Conservation (phyloP, 257 asterid species). For the Solanum etuberosum region DNA sequence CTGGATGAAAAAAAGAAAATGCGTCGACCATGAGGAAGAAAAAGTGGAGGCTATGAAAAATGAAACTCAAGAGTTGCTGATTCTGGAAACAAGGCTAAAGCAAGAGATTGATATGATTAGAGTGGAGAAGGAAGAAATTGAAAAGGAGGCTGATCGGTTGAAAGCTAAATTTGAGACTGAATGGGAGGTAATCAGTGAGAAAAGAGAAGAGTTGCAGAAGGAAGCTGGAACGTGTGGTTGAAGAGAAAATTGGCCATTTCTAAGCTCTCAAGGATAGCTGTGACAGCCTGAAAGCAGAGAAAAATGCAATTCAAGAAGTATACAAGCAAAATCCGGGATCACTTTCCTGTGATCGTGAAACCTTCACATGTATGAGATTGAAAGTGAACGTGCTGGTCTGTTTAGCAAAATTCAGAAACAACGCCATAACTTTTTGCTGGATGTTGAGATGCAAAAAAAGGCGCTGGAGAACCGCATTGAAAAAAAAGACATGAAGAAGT, state of each 20-base stretch:
- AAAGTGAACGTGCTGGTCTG: conserved; percentile 53
- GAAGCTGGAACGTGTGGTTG: conserved; percentile 68
- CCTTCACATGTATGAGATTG: conserved; percentile 51
- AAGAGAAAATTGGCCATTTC: conserved; percentile 59
- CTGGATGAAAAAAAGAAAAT: conserved; percentile 46
- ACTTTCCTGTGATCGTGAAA: conserved; percentile 66
- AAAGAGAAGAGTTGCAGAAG: conserved; percentile 58
- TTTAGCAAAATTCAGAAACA: conserved; percentile 63
- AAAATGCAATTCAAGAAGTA: conserved; percentile 46
- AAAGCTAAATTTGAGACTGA: conserved; percentile 74
- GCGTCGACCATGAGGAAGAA: conserved; percentile 46
- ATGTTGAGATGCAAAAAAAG: conserved; percentile 57
- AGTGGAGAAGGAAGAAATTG: conserved; percentile 62
- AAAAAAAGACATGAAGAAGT: conserved; percentile 67
- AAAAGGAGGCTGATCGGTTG: conserved; percentile 66
- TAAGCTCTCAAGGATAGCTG: conserved; percentile 65
- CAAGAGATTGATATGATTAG: conserved; percentile 75
- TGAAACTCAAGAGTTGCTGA: conserved; percentile 61
- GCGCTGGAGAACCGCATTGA: conserved; percentile 57
- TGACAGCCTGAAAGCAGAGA: conserved; percentile 62
- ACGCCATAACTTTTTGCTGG: conserved; percentile 51
- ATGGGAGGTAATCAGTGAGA: conserved; percentile 84
- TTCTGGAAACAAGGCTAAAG: conserved; percentile 60
- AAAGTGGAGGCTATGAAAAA: conserved; percentile 48
- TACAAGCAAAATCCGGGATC: conserved; percentile 59